Percentiles rank a stretch among this genome's conserved stretches.
phyloP scores from a whole-genome alignment of 495 filamentous ascomycete species.

The Rhizodiscina lignyota region DNA sequence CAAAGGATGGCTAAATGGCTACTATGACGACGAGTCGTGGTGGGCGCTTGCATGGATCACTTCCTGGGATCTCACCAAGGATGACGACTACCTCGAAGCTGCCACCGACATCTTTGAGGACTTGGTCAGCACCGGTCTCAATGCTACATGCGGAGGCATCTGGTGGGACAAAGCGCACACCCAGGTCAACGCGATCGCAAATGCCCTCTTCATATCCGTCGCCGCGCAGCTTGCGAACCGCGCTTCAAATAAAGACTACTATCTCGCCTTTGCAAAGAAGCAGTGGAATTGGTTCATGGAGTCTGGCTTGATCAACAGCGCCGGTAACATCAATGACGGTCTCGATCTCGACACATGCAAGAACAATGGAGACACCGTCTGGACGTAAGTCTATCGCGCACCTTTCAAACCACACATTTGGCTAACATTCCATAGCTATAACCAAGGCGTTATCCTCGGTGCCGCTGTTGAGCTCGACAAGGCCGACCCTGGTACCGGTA shows the following conservation, averaged over 20 bases:
- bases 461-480: constrained; percentile 50
- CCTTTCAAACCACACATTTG: neutral
- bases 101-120: constrained; percentile 43
- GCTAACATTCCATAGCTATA: constrained; percentile 49
- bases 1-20: constrained; percentile 16
- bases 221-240: constrained; percentile 59
- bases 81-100: constrained; percentile 19
- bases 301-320: constrained; percentile 46
- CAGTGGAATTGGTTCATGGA: constrained; percentile 53
- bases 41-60: constrained; percentile 19
- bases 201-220: constrained; percentile 55
- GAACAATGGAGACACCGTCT: constrained; percentile 48
- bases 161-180: constrained; percentile 47
- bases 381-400: too few species aligned
- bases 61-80: constrained; percentile 16
- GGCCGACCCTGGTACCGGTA: constrained; percentile 30
- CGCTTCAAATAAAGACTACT: constrained; percentile 30
- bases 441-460: constrained; percentile 68
- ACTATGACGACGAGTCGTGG: constrained; percentile 24
- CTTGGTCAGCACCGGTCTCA: constrained; percentile 22
- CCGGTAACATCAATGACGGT: constrained; percentile 56
- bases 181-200: constrained; percentile 57
- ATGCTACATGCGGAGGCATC: constrained; percentile 41
- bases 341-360: constrained; percentile 38
- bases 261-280: constrained; percentile 36